Base-by-base conservation (phyloP, 2,329 filamentous ascomycete species). In the Fonsecaea pugnacius region DNA sequence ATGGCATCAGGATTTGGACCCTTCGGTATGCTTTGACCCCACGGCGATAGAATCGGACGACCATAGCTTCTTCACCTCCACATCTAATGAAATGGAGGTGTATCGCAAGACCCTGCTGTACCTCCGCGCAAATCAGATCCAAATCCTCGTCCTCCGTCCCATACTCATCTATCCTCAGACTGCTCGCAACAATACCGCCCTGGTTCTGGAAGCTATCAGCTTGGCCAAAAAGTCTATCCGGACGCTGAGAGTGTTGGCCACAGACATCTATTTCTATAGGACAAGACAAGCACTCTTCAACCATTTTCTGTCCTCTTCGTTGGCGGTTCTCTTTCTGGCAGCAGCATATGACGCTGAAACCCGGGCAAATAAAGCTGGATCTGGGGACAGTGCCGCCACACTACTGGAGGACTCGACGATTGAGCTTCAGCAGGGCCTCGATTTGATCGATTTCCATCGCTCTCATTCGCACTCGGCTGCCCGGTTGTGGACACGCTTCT, bases 91-190 rank as follows among this genome's bases (percentile, higher is more conserved):
- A 18, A 30, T n/a, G 16, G 48, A 56, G 48, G 32, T 63, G 9
- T 59, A 58, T 43, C 46, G 40, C 61, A 54, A 59, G 55, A 58
- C 55, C 10, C 48, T 59, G 0, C 35, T 63, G 14, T 63, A 63
- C 38, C 48, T 63, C 14, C 55, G 61, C 33, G 58, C 32, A 27
- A 63, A 63, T 14, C 54, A 63, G 30, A 55, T 53, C n/a, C 54
- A 58, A 27, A 63, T 63, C 38, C 46, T 63, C 16, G 55, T 58
- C 33, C 55, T 63, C 14, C 54, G 61, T n/a, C 54, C 55, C 9
- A 63, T 58, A 8, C 50, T 63, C 21, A 63, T 63, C 12, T 63
- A 59, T 38, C 55, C 43, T 12, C 54, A 63, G 16, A 52, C 55
- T 36, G 61, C 61, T 16, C 48, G 48, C 21, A 58, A 48, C n/a